A percentile compares a stretch with the other conserved stretches of the same genome.
Evolutionary conservation across 495 filamentous ascomycete genomes (phyloP).

Genomic region (Staphylotrichum longicolle): DNA sequence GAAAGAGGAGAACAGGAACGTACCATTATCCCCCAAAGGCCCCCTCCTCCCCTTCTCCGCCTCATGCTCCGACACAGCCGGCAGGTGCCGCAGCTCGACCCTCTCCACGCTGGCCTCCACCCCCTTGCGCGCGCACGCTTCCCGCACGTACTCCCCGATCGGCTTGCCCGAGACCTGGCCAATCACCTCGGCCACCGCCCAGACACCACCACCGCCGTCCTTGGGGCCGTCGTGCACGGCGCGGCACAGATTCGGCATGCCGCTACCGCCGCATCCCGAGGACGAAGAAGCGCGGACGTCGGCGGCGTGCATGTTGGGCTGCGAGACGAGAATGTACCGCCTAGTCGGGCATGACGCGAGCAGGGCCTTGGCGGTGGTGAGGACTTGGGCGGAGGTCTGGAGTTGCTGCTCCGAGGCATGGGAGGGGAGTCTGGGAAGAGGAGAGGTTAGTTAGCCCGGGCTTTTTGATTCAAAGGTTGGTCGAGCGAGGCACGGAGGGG

Average conservation of each 20-base stretch:
- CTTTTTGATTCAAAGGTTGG: constrained; percentile 1
- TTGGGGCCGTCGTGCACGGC: constrained; percentile 25
- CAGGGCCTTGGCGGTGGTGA: constrained; percentile 40
- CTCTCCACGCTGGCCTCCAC: constrained; percentile 44
- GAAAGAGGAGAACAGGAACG: constrained; percentile 6
- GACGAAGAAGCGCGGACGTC: constrained; percentile 50
- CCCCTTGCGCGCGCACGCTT: constrained; percentile 37
- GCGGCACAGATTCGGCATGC: constrained; percentile 34
- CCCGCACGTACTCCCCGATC: constrained; percentile 35
- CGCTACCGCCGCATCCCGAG: constrained; percentile 17
- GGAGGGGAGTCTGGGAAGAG: constrained; percentile 33
- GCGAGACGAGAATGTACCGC: constrained; percentile 76
- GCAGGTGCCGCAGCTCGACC: constrained; percentile 50
- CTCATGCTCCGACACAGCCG: constrained; percentile 37
- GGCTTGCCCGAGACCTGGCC: constrained; percentile 53
- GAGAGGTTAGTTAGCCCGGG: constrained; percentile 17
- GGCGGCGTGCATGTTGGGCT: constrained; percentile 69
- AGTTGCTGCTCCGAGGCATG: constrained; percentile 37
- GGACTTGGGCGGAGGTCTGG: constrained; percentile 44
- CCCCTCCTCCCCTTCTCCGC: constrained; percentile 52
- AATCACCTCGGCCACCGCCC: constrained; percentile 58
- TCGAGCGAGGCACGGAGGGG: neutral
- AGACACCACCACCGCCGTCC: constrained; percentile 16
- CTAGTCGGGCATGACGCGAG: constrained; percentile 70
- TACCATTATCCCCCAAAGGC: constrained; percentile 64